Evolutionary conservation across 164 flowering plant genomes (phyloP).

Genomic region (Malania oleifera): DNA sequence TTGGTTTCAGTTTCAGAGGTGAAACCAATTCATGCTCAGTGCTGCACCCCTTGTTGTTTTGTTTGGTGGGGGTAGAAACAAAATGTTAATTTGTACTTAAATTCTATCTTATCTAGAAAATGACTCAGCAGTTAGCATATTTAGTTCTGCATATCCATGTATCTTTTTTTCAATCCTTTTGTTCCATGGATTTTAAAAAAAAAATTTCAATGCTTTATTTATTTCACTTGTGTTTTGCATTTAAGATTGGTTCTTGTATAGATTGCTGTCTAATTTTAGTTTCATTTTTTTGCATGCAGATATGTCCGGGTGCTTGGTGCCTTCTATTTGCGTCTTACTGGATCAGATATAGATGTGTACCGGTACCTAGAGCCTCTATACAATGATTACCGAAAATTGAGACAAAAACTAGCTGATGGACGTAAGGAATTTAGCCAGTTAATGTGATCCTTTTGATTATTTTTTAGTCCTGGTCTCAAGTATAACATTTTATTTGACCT

Average conservation of each 20-base stretch:
- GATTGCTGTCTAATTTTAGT: neutral
- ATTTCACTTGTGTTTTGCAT: neutral
- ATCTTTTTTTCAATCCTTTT: no score
- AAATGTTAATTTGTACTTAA: no score
- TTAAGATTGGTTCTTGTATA: no score
- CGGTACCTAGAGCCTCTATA: constrained; percentile 91
- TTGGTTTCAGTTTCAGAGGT: no score
- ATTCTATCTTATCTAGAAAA: no score
- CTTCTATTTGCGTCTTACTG: constrained; percentile 86
- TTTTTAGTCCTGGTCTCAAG: neutral
- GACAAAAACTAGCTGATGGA: constrained; percentile 68
- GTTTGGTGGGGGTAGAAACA: no score
- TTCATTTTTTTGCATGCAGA: constrained; percentile 31
- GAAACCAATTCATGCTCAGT: no score
- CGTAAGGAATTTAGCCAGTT: constrained; percentile 36
- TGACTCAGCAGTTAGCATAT: no score
- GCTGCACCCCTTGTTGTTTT: no score
- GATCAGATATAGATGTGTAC: constrained; percentile 79
- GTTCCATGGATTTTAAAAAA: no score
- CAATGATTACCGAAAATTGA: constrained; percentile 90
- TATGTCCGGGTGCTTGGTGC: constrained; percentile 93
- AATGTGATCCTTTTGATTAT: neutral
- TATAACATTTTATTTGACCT: neutral
- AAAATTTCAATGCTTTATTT: no score
- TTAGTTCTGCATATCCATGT: no score